Evolutionary conservation across 176 grass and related monocot genomes (phyloP).

Genomic region (Avena atlantica): DNA sequence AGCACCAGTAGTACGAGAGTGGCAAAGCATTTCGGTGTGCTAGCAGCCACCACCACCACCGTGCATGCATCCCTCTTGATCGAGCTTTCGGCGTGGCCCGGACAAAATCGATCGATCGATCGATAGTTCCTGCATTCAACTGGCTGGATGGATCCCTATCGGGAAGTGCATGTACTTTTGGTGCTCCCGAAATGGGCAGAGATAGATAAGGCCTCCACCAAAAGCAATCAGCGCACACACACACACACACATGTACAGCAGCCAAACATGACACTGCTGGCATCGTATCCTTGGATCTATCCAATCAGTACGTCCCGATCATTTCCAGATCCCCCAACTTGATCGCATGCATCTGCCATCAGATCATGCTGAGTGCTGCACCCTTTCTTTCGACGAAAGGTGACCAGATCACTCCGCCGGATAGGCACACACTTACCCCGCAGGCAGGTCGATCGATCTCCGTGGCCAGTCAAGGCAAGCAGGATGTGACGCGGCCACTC

Average conservation of each 20-base stretch:
- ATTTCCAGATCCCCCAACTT: neutral
- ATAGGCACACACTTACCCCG: neutral
- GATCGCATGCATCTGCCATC: neutral
- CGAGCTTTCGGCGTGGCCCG: constrained; percentile 4
- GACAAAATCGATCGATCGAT: constrained; percentile 10
- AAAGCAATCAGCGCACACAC: neutral
- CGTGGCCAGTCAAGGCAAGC: neutral
- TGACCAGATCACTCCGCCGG: neutral
- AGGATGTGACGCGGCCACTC: neutral
- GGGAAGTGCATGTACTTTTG: neutral
- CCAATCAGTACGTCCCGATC: neutral
- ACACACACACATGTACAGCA: too few species aligned
- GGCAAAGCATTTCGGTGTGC: neutral
- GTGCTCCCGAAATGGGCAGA: neutral
- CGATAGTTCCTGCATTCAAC: too few species aligned
- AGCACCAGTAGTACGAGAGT: too few species aligned
- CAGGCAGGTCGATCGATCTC: neutral
- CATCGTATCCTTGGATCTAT: neutral
- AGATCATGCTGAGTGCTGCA: neutral
- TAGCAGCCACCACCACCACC: neutral
- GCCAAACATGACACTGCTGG: neutral
- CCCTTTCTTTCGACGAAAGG: neutral
- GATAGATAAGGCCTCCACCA: constrained; percentile 22
- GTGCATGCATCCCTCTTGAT: neutral
- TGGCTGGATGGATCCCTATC: neutral